phyloP scores from a whole-genome alignment of 352 stramenopile species.

The Phytophthora vignae region DNA sequence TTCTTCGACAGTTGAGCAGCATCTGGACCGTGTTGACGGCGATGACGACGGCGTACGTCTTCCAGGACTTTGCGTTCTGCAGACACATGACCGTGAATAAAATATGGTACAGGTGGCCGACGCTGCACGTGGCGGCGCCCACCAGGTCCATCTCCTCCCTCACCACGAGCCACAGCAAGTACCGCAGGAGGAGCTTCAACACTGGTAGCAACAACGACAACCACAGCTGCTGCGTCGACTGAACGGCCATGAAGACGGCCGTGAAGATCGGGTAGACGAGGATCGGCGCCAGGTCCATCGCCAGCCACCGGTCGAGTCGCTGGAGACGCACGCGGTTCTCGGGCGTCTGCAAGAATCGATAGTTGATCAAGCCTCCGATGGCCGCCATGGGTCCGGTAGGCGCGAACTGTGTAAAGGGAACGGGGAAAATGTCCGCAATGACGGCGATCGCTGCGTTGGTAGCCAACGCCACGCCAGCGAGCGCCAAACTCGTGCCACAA shows the following conservation, averaged over 20 bases:
- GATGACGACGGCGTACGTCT: constrained; percentile 34
- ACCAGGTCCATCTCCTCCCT: constrained; percentile 33
- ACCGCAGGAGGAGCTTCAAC: constrained; percentile 40
- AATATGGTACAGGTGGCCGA: constrained; percentile 47
- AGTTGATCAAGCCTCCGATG: constrained; percentile 6
- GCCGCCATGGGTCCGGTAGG: constrained; percentile 20
- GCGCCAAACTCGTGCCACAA: not conserved
- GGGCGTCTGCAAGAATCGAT: constrained; percentile 5
- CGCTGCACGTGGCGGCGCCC: constrained; percentile 21
- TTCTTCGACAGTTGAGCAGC: constrained; percentile 29
- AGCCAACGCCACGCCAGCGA: constrained; percentile 22
- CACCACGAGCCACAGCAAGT: constrained; percentile 25
- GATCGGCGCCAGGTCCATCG: constrained; percentile 26
- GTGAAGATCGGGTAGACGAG: constrained; percentile 46
- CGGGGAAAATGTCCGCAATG: constrained; percentile 34
- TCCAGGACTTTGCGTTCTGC: constrained; percentile 45
- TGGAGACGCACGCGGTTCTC: constrained; percentile 13
- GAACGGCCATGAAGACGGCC: constrained; percentile 38
- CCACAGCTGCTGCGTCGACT: constrained; percentile 30
- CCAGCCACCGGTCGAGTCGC: constrained; percentile 15
- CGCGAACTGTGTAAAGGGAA: constrained; percentile 37
- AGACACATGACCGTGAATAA: constrained; percentile 50
- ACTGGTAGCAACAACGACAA: constrained; percentile 42
- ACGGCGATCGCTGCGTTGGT: constrained; percentile 18
- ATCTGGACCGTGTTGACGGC: constrained; percentile 34